phyloP scores from a whole-genome alignment of 768 basidiomycete genomes.

The Daedalea quercina region DNA sequence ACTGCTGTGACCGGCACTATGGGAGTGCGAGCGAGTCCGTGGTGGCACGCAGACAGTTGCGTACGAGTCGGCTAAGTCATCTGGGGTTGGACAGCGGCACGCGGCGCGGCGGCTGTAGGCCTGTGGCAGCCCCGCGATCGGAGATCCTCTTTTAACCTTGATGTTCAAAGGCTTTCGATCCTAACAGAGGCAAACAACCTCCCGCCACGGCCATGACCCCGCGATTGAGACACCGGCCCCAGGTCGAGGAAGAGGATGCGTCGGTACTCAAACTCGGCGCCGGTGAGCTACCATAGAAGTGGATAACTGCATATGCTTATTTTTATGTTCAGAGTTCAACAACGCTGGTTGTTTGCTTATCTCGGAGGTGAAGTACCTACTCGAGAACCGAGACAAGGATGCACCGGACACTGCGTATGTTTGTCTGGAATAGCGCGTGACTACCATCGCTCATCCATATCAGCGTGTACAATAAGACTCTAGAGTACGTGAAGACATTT shows the following conservation, averaged over 20 bases:
- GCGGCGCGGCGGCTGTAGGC: not conserved
- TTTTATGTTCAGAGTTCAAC: constrained; percentile 67
- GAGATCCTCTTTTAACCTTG: constrained; percentile 17
- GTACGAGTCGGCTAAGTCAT: constrained; percentile 7
- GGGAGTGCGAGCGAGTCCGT: not conserved
- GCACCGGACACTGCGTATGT: constrained; percentile 82
- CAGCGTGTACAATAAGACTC: constrained; percentile 89
- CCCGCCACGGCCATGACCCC: constrained; percentile 35
- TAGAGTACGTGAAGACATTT: constrained; percentile 89
- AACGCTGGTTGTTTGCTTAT: constrained; percentile 88
- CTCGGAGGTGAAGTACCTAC: constrained; percentile 85
- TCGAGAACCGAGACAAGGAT: constrained; percentile 83
- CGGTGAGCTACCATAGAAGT: constrained; percentile 32
- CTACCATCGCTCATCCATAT: not conserved
- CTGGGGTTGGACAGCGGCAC: not conserved
- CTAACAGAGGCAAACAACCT: constrained; percentile 22
- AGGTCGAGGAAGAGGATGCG: constrained; percentile 83
- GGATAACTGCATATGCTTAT: not conserved
- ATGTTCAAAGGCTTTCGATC: constrained; percentile 23
- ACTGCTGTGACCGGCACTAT: not conserved
- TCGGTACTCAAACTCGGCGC: constrained; percentile 76
- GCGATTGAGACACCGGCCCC: constrained; percentile 50
- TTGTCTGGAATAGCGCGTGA: not conserved
- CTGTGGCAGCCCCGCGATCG: not conserved
- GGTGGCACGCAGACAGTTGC: too few species aligned